phyloP scores from a whole-genome alignment of 2,329 filamentous ascomycete genomes.

The Emergomyces africanus region DNA sequence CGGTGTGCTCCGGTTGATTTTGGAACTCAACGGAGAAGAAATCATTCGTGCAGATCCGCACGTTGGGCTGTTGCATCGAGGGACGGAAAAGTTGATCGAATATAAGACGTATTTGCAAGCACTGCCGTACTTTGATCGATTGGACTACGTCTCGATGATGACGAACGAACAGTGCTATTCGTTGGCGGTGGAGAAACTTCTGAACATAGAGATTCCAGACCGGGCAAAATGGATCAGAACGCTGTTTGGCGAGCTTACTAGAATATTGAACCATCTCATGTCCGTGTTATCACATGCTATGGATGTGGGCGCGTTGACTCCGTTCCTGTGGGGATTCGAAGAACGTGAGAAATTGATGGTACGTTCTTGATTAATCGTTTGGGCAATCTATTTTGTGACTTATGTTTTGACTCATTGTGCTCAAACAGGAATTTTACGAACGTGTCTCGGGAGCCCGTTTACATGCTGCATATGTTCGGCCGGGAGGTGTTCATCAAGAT shows the following conservation, averaged over 20 bases:
- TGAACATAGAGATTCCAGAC: slow-evolving; percentile 92
- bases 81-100: slow-evolving; percentile 99
- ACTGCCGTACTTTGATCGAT: slow-evolving; percentile 93
- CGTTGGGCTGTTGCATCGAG: slow-evolving; percentile 88
- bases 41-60: slow-evolving; percentile 94
- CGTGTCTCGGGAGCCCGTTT: slow-evolving; percentile 96
- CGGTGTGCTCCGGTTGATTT: slow-evolving; percentile 92
- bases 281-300: slow-evolving; percentile 93
- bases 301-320: slow-evolving; percentile 96
- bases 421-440: slow-evolving; percentile 99
- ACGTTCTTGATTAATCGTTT: slow-evolving; percentile 23
- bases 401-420: neutral
- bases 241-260: slow-evolving; percentile 87
- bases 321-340: slow-evolving; percentile 99
- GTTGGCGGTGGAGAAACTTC: slow-evolving; percentile 90
- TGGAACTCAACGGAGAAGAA: slow-evolving; percentile 95
- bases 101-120: slow-evolving; percentile 99
- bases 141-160: slow-evolving; percentile 99
- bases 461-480: slow-evolving; percentile 92
- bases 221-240: slow-evolving; percentile 96
- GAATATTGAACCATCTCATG: slow-evolving; percentile 95
- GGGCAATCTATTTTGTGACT: neutral
- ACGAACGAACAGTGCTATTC: slow-evolving; percentile 98
- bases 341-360: slow-evolving; percentile 99
- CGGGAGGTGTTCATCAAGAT: slow-evolving; percentile 93